These are phyloP conservation scores for Termitomyces titanicus DNA, from an alignment of 768 basidiomycete genomes.

Conservation along the genomic window DNA sequence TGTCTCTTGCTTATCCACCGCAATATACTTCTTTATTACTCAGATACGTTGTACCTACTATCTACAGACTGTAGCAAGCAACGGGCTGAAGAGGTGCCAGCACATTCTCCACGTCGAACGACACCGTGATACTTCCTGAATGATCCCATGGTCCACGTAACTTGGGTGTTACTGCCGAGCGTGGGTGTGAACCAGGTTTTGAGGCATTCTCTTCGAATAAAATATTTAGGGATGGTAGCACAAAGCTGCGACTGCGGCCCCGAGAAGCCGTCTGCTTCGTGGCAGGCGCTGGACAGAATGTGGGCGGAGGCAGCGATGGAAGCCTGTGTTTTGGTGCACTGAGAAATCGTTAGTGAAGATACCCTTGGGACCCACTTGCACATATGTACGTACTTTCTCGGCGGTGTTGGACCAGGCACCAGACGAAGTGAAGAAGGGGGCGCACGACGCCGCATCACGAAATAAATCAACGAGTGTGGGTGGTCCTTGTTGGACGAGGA, in stretches of 20 bases:
- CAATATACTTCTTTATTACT: constrained; percentile 2
- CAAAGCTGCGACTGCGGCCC: constrained; percentile 10
- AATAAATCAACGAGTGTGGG: constrained; percentile 8
- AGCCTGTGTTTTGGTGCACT: constrained; percentile 60
- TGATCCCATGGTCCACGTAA: constrained; percentile 60
- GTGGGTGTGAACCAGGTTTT: constrained; percentile 12
- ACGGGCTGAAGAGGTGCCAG: constrained; percentile 45
- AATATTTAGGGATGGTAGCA: constrained; percentile 9
- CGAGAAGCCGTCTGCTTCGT: constrained; percentile 14
- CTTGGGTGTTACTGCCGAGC: constrained; percentile 16
- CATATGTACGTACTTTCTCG: constrained; percentile 41
- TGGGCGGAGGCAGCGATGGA: constrained; percentile 62
- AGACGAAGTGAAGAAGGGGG: constrained; percentile 67
- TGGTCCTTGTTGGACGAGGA: neutral
- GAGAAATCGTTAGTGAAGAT: constrained; percentile 9
- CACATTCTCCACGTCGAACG: constrained; percentile 44
- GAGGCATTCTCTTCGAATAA: neutral
- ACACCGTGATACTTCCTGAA: constrained; percentile 37
- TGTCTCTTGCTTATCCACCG: constrained; percentile 30
- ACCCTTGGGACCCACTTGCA: neutral
- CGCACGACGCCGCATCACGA: constrained; percentile 59
- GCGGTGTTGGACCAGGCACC: constrained; percentile 55
- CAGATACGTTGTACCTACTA: constrained; percentile 3
- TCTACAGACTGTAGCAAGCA: constrained; percentile 26
- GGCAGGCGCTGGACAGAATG: constrained; percentile 31